Base-by-base conservation (phyloP, 495 filamentous ascomycete genomes). In the Viridothelium virens region DNA sequence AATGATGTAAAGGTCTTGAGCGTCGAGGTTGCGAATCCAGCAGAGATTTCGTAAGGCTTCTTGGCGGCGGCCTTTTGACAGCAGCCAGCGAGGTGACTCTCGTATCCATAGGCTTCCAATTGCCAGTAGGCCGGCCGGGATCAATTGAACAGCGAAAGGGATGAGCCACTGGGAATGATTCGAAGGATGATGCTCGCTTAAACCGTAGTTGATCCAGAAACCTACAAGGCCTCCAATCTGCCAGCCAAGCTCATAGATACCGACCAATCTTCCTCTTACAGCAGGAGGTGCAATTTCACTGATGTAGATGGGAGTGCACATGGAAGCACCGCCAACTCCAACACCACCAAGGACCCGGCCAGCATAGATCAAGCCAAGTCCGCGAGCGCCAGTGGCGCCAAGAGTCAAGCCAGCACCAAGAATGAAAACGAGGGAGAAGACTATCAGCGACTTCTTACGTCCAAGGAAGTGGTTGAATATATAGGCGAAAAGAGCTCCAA, bases 181-280 rank as follows among this genome's bases (percentile, higher is more conserved):
- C 7, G 79, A 73, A 1, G 76, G 72, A 65, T 83, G 74, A 0
- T 79, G 81, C 56, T 76, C 73, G 46, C 72, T 75, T 61, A 84
- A 75, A 47, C 82, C 83, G 67, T 83, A 82, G 69, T 87, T 88
- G 70, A 89, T 87, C 85, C 85, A 89, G 70, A 89, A 90, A 2
- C 87, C 87, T n/a, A 88, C 82, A 34, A 91, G 75, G 14, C 87
- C 87, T 59, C 87, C 87, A 70, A 88, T 79, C 74, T 90, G 88
- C 84, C 86, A 89, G 11, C 86, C 85, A 47, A 89, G 75, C 74
- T 90, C 87, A 70, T 88, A 91, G 36, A 91, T 79, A 69, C 87
- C 86, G 62, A 84, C 82, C 9, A 85, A 75, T 44, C 80, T 72
- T 16, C 83, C 83, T 39, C 83, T 75, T 65, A 85, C 76, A 25